A percentile compares a stretch with the other conserved stretches of the same genome.
Conservation (phyloP, 768 basidiomycete genomes). For the Lactarius tabidus region DNA sequence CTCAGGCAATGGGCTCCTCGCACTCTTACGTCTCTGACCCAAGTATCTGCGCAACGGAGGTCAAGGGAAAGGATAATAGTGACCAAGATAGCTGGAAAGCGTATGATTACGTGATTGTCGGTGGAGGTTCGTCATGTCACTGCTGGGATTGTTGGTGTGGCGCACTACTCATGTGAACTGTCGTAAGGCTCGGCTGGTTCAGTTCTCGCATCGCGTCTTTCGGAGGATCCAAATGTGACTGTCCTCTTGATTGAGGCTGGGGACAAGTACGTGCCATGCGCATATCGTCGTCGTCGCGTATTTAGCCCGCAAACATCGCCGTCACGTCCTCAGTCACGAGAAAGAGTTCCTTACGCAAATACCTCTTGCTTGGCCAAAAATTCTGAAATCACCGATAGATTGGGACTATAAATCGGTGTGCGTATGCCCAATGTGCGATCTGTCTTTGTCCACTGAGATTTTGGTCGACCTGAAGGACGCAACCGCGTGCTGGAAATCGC, state of each 20-base stretch:
- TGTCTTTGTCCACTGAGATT: not conserved
- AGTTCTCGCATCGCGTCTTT: conserved; percentile 54
- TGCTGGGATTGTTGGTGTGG: not conserved
- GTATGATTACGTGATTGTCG: conserved; percentile 39
- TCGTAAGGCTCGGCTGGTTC: conserved; percentile 55
- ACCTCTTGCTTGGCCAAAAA: conserved; percentile 24
- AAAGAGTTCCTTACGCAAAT: conserved; percentile 14
- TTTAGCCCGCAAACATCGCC: not conserved
- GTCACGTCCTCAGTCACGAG: conserved; percentile 8
- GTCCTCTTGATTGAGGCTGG: conserved; percentile 62
- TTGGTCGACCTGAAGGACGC: not conserved
- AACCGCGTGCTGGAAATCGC: conserved; percentile 13
- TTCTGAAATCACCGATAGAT: conserved; percentile 16
- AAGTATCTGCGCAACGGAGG: conserved; percentile 14
- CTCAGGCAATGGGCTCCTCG: conserved; percentile 25
- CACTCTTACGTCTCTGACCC: conserved; percentile 23
- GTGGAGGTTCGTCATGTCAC: conserved; percentile 33
- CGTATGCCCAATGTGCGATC: not conserved
- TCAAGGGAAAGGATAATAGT: conserved; percentile 1
- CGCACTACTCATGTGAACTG: not conserved
- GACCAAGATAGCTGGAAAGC: conserved; percentile 24
- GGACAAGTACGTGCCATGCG: conserved; percentile 42
- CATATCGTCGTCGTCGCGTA: not conserved
- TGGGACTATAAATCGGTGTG: conserved; percentile 22
- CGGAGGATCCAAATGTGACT: conserved; percentile 49